A percentile compares a stretch with the other conserved stretches of the same genome.
Conservation (phyloP, 1,139 yeast genomes). For the Zygosaccharomyces pseudobailii region DNA sequence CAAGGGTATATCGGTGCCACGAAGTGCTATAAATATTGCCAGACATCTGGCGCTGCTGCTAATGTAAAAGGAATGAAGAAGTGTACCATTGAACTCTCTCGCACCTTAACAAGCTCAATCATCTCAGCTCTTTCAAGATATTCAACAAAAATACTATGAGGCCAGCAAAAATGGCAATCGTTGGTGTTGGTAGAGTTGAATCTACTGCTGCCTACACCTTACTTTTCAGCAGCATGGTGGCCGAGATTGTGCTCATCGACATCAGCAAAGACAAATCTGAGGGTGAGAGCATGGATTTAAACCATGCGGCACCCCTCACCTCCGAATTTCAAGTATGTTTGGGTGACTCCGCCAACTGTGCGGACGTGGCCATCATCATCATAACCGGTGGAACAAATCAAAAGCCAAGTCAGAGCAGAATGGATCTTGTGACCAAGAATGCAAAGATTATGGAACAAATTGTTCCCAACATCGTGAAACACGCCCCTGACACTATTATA, state of each 20-base stretch:
- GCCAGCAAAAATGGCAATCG: background rate
- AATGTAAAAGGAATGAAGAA: no score
- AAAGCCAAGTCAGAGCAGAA: conserved; percentile 9
- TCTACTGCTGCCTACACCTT: background rate
- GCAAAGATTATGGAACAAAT: conserved; percentile 10
- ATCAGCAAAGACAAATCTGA: conserved; percentile 8
- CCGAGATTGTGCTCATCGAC: conserved; percentile 10
- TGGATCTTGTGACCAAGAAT: conserved; percentile 10
- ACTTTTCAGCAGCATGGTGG: conserved; percentile 7
- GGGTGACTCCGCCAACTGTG: conserved; percentile 9
- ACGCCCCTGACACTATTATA: conserved; percentile 9
- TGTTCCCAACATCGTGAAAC: conserved; percentile 9
- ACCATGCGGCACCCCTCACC: conserved; percentile 9
- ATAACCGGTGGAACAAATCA: conserved; percentile 9
- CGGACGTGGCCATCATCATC: conserved; percentile 10
- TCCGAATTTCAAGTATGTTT: conserved; percentile 4
- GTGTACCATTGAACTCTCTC: background rate
- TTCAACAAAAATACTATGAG: background rate
- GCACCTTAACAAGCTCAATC: background rate
- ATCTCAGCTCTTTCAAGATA: background rate
- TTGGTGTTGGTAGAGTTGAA: background rate
- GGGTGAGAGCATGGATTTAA: conserved; percentile 10
- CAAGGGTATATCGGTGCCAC: background rate
- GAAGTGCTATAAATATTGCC: background rate
- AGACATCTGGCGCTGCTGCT: background rate